Base-by-base conservation (phyloP, 139 green algal genomes). In the Tetradesmus obliquus region DNA sequence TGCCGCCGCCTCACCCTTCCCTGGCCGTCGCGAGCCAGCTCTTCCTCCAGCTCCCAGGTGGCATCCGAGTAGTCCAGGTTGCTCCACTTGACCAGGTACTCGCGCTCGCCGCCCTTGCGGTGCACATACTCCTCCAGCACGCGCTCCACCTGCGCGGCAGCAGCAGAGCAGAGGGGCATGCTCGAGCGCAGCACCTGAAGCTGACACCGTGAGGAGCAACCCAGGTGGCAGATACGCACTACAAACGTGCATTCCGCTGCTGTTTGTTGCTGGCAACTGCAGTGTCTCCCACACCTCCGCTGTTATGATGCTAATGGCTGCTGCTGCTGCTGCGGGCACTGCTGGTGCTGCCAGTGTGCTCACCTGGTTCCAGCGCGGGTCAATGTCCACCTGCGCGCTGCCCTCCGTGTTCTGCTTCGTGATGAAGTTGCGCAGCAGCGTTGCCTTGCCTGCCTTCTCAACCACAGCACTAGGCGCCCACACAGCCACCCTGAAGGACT, bases 1-100 rank as follows among this genome's bases (percentile, higher is more conserved):
- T 79, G n/a, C 74, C 53, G 74, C n/a, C 74, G 3, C 10, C 85
- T 83, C 55, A 91, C 76, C 76, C 62, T 20, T 20, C 86, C 91
- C 9, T 15, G 89, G 60, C 89, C 55, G 32, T 92, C 94, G 1
- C 80, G 82, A 5, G 53, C 22, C 22, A 99, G 60, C 66, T 94
- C 93, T 10, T 89, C 69, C 76, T 92, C 93, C 0, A 55, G 53
- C 92, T 98, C 96, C 97, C 97, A 99, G 3, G 97, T 99, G 66
- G 90, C n/a, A 79, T 98, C 96, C 0, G 24, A 62, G 91, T 99
- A 98, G 71, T 95, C 94, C 84, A 98, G 95, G 1, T 92, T 94
- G 13, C 76, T 7, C 97, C 97, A 98, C 92, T 98, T 99, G n/a
- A 97, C 94, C 12, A 91, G 76, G 79, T 87, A 91, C 55, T 84